Percentiles rank a stretch among this genome's conserved stretches.
These are phyloP conservation scores for Phaseolus coccineus DNA, from an alignment of 331 rosid species.

Conservation along the genomic window DNA sequence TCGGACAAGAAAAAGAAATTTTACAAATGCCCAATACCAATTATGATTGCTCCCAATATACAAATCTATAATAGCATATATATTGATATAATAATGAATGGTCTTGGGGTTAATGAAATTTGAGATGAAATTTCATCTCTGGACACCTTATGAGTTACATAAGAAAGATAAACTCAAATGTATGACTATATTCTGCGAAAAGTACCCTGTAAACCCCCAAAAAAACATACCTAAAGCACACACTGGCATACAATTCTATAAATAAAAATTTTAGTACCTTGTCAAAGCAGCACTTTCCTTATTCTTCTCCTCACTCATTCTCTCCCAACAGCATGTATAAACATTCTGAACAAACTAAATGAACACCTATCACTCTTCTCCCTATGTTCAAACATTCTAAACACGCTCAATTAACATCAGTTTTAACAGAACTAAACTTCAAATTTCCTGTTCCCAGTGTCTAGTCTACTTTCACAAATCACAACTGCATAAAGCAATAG, in stretches of 20 bases:
- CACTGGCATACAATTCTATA: neutral
- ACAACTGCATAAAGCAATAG: conserved; percentile 26
- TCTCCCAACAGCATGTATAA: neutral
- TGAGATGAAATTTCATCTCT: neutral
- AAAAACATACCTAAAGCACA: neutral
- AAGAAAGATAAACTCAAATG: neutral
- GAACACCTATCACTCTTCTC: neutral
- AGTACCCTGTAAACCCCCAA: neutral
- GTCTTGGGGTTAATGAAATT: neutral
- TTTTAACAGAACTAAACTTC: neutral
- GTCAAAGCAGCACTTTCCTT: neutral
- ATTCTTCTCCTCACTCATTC: neutral
- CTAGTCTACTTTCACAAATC: conserved; percentile 32
- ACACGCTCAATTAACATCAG: conserved; percentile 4
- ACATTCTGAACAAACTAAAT: conserved; percentile 11
- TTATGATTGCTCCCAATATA: conserved; percentile 7
- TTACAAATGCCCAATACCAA: neutral
- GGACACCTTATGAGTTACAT: neutral
- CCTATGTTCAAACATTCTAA: conserved; percentile 5
- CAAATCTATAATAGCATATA: neutral
- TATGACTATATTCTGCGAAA: neutral
- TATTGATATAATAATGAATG: conserved; percentile 3
- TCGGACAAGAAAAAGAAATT: neutral
- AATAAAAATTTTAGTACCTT: neutral
- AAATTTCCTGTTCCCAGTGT: conserved; percentile 10